phyloP scores from a whole-genome alignment of 495 filamentous ascomycete genomes.

The Neurospora sp. region DNA sequence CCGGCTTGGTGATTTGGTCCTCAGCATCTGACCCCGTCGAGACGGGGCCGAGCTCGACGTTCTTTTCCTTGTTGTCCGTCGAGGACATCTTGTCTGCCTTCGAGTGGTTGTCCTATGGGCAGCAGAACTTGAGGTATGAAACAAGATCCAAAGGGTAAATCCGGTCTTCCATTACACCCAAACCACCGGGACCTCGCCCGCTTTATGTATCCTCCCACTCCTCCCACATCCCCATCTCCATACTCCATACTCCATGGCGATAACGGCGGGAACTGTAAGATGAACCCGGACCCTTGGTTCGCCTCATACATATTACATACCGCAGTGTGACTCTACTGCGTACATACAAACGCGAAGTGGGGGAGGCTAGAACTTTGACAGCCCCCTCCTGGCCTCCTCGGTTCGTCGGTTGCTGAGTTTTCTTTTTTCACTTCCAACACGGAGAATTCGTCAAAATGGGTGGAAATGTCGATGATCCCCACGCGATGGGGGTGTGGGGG shows the following conservation, averaged over 20 bases:
- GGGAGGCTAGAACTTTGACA: not conserved
- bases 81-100: conserved; percentile 10
- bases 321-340: not conserved
- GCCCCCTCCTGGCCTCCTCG: not conserved
- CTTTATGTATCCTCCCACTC: not conserved
- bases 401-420: not conserved
- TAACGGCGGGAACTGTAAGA: not conserved
- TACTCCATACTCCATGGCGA: not conserved
- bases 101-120: not conserved
- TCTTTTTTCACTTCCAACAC: not conserved
- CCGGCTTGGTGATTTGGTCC: conserved; percentile 12
- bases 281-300: not conserved
- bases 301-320: too few species aligned
- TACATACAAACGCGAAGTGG: not conserved
- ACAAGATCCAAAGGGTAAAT: not conserved
- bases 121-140: not conserved
- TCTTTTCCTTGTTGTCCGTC: conserved; percentile 6
- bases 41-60: conserved; percentile 4
- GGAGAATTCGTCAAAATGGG: not conserved
- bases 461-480: not conserved
- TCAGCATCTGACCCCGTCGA: not conserved
- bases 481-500: not conserved
- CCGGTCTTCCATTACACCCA: not conserved
- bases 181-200: not conserved
- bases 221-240: not conserved